Evolutionary conservation across 1,284 basidiomycete genomes (phyloP).

Genomic region (Gymnopus androsaceus): DNA sequence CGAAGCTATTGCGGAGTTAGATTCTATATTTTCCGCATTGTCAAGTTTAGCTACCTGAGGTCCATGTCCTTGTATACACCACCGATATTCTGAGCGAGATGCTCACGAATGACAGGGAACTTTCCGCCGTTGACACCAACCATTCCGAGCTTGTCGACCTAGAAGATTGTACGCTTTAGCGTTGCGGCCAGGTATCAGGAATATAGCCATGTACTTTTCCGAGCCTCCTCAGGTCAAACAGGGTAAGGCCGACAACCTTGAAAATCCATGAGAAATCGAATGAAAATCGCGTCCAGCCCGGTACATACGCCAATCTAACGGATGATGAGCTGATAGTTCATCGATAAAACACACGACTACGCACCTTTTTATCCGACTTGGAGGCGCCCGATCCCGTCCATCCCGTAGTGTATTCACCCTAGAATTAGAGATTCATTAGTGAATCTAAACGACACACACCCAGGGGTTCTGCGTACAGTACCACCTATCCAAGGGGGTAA

Average conservation of each 20-base stretch:
- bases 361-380: conserved; percentile 90
- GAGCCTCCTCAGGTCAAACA: conserved; percentile 86
- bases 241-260: conserved; percentile 86
- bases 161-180: conserved; percentile 1
- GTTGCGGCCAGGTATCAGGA: too few relatives aligned
- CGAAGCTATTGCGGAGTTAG: conserved; percentile 53
- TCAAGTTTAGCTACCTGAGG: conserved; percentile 51
- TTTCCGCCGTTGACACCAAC: conserved; percentile 83
- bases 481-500: conserved; percentile 50
- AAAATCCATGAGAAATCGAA: not conserved
- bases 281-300: conserved; percentile 2
- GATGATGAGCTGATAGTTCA: conserved; percentile 2
- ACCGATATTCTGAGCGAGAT: conserved; percentile 83
- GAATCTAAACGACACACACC: not conserved
- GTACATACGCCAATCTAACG: conserved; percentile 66
- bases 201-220: conserved; percentile 65
- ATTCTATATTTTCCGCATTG: not conserved
- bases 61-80: conserved; percentile 87
- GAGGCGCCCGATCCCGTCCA: conserved; percentile 90
- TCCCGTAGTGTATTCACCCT: conserved; percentile 93
- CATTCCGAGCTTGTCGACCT: conserved; percentile 78
- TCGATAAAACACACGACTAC: conserved; percentile 17
- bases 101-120: conserved; percentile 82
- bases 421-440: conserved; percentile 5
- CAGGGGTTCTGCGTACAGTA: conserved; percentile 45